Percentiles rank a stretch among this genome's conserved stretches.
Conservation (phyloP, 495 filamentous ascomycete species). For the Gamarada debralockiae region DNA sequence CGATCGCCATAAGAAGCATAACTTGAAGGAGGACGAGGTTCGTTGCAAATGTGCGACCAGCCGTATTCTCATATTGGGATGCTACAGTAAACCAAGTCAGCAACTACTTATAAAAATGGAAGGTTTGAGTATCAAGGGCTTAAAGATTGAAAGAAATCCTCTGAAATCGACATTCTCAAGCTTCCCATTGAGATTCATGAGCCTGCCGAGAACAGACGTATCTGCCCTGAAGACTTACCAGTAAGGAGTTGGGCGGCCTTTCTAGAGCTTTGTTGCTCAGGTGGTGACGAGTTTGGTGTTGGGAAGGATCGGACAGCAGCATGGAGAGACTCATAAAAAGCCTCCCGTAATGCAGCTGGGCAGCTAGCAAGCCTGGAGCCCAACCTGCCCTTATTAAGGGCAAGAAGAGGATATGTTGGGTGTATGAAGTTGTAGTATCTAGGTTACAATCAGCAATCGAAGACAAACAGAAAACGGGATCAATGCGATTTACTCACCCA, state of each 20-base stretch:
- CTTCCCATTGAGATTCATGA: too few relatives aligned
- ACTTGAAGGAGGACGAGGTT: constrained; percentile 63
- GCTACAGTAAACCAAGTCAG: constrained; percentile 19
- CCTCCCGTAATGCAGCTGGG: constrained; percentile 58
- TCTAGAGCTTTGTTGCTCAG: constrained; percentile 34
- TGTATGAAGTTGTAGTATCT: constrained; percentile 74
- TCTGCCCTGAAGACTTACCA: constrained; percentile 25
- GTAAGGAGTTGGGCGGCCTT: constrained; percentile 41
- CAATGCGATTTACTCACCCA: constrained; percentile 41
- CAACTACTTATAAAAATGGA: too few relatives aligned
- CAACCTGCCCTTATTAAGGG: constrained; percentile 59
- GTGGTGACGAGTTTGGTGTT: constrained; percentile 35
- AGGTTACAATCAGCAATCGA: constrained; percentile 32
- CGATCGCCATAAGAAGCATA: constrained; percentile 57
- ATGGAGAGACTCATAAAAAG: constrained; percentile 68
- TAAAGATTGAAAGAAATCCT: too few relatives aligned
- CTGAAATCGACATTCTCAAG: too few relatives aligned
- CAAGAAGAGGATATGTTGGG: constrained; percentile 69
- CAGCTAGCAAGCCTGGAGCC: constrained; percentile 58
- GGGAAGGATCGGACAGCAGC: constrained; percentile 53
- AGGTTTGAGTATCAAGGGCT: too few relatives aligned
- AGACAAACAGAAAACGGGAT: background rate
- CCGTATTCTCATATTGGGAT: constrained; percentile 45
- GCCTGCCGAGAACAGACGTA: too few relatives aligned
- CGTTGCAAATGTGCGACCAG: constrained; percentile 37